Base-by-base conservation (phyloP, 257 asterid species). In the Plantago major region DNA sequence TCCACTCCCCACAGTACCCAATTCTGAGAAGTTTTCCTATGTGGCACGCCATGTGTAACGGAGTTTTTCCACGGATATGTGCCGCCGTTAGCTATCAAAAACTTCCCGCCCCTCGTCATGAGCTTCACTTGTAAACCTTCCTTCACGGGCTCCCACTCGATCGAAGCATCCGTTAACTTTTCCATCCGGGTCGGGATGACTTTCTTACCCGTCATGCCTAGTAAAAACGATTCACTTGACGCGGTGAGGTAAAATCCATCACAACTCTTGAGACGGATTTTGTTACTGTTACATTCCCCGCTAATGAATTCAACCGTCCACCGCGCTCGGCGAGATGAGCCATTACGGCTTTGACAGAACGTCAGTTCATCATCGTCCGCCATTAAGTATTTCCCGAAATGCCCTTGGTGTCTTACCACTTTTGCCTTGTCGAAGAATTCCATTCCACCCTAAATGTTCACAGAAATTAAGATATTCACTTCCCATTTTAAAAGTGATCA, bases 1-100 rank as follows among this genome's bases (percentile, higher is more conserved):
- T 85, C 93, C 66, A 88, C 88, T 4, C 83, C 82, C 95, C 96
- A 88, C 46, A 83, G 28, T 55, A 90, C 74, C 97, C 96, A 87
- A 30, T 76, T 78, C 64, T 81, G 95, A 10, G 95, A 85, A 1
- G 90, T 81, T 7, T 88, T 86, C 69, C 95, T 59, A 3, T 83
- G 84, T 44, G 95, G 95, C 79, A 83, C 74, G 54, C 87, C 96
- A 69, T 83, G 87, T 2, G 97, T 87, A 13, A 90, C 60, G 0
- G 97, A 82, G 66, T 90, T 85, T 48, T 90, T 77, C 93, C 90
- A 90, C 2, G 95, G 95, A 12, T 95, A 89, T 5, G 88, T 49
- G 8, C 87, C 95, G 47, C 96, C 88, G 77, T 90, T 90, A 0
- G 79, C 96, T 65, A 95, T 87, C 79, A 85, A 61, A 71, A 84